Evolutionary conservation across 495 filamentous ascomycete species (phyloP).

Genomic region (Friedmanniomyces simplex): DNA sequence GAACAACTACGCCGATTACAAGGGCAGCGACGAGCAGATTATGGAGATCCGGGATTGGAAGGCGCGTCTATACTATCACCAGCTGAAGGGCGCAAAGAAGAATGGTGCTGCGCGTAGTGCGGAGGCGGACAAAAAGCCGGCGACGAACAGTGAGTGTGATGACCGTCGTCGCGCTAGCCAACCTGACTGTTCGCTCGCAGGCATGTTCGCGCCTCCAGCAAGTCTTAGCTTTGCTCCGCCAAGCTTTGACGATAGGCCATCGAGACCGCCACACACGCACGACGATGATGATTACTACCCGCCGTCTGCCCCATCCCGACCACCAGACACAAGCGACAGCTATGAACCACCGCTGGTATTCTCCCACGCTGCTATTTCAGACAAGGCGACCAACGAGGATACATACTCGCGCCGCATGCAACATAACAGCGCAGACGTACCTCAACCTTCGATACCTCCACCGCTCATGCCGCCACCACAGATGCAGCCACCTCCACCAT

Average conservation of each 20-base stretch:
- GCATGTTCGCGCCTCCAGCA: conserved; percentile 20
- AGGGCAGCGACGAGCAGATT: conserved; percentile 73
- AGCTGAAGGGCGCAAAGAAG: conserved; percentile 34
- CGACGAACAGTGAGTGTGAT: conserved; percentile 6
- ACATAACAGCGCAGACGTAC: conserved; percentile 28
- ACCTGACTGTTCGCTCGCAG: conserved; percentile 7
- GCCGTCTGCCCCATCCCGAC: background rate
- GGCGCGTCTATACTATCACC: conserved; percentile 67
- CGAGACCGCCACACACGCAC: background rate
- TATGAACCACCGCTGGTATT: conserved; percentile 1
- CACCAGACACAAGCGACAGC: background rate
- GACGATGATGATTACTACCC: conserved; percentile 18
- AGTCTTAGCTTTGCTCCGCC: conserved; percentile 19
- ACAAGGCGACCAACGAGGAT: conserved; percentile 23
- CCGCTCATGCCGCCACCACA: too few species aligned
- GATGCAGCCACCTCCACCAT: background rate
- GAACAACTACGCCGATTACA: conserved; percentile 79
- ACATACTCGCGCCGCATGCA: conserved; percentile 45
- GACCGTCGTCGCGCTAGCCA: background rate
- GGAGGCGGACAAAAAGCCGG: background rate
- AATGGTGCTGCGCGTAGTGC: background rate
- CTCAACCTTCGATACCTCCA: background rate
- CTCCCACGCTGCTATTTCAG: conserved; percentile 1
- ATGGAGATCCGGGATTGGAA: conserved; percentile 81
- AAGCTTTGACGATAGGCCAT: conserved; percentile 8